phyloP scores from a whole-genome alignment of 2,329 filamentous ascomycete species.

The Fusarium temperatum region DNA sequence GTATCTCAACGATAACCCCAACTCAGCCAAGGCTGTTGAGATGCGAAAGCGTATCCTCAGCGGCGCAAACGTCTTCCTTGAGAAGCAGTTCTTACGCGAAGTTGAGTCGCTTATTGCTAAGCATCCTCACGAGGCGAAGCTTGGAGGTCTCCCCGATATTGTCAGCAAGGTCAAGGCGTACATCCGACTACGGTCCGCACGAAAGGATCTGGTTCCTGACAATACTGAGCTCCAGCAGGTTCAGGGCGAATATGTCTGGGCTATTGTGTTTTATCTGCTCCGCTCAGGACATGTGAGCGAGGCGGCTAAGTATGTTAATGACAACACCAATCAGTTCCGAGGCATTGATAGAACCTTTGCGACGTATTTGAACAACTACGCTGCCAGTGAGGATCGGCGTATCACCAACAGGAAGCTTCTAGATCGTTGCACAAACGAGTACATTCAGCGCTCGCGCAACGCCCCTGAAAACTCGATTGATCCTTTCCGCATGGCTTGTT shows the following conservation, averaged over 20 bases:
- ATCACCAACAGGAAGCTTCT: conserved; percentile 79
- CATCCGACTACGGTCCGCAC: conserved; percentile 79
- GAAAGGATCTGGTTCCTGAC: conserved; percentile 86
- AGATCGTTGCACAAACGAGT: conserved; percentile 89
- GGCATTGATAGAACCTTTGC: conserved; percentile 91
- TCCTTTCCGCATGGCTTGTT: conserved; percentile 95
- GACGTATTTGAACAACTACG: conserved; percentile 86
- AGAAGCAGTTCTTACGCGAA: conserved; percentile 81
- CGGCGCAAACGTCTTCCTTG: conserved; percentile 82
- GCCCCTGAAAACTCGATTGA: conserved; percentile 88
- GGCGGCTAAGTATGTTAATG: conserved; percentile 85
- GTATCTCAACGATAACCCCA: conserved; percentile 79
- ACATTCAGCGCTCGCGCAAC: conserved; percentile 83
- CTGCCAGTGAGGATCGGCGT: conserved; percentile 77
- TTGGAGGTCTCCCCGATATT: conserved; percentile 87
- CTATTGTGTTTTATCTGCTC: conserved; percentile 90
- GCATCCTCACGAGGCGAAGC: conserved; percentile 86
- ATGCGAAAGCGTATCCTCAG: conserved; percentile 83
- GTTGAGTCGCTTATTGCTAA: conserved; percentile 81
- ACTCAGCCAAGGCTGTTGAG: conserved; percentile 68
- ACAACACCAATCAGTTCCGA: conserved; percentile 81
- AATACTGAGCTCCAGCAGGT: conserved; percentile 82
- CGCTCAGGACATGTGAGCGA: conserved; percentile 85
- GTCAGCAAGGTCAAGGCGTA: conserved; percentile 93
- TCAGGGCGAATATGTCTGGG: conserved; percentile 89